These are phyloP conservation scores for Adansonia grandidieri DNA, from an alignment of 441 rosid genomes.

Conservation along the genomic window DNA sequence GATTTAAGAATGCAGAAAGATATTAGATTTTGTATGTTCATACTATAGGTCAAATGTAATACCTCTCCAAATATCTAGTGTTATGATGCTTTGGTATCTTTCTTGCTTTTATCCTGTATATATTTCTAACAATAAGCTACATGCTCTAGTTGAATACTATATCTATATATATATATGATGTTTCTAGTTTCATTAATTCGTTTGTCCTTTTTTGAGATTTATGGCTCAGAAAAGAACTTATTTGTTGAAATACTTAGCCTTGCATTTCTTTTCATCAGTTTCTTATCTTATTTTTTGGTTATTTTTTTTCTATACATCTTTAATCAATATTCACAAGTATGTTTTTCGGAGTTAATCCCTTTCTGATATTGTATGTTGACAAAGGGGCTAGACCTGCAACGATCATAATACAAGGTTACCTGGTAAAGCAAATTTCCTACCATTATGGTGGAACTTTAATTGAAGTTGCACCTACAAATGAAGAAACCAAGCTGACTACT, in stretches of 20 bases:
- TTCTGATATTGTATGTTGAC: too few species aligned
- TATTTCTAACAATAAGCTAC: not conserved
- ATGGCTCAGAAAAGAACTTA: not conserved
- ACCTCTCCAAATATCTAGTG: not conserved
- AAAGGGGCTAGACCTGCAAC: not conserved
- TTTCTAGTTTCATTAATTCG: not conserved
- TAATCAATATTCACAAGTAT: too few species aligned
- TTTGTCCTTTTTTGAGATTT: not conserved
- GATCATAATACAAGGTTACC: not conserved
- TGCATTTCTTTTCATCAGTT: too few species aligned
- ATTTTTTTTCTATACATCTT: too few species aligned
- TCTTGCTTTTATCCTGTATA: not conserved
- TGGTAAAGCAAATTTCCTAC: slow-evolving; percentile 12
- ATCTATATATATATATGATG: too few species aligned
- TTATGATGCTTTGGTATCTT: not conserved
- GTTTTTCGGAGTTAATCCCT: too few species aligned
- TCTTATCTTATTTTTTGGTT: too few species aligned
- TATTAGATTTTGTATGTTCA: slow-evolving; percentile 32
- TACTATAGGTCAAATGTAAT: not conserved
- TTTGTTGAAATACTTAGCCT: too few species aligned
- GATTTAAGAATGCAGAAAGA: slow-evolving; percentile 22
- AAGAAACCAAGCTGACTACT: not conserved
- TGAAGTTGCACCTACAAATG: not conserved
- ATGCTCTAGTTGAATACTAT: not conserved
- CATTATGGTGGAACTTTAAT: not conserved